Evolutionary conservation across 2,329 filamentous ascomycete species (phyloP).

Genomic region (Didymellaceae sp.): DNA sequence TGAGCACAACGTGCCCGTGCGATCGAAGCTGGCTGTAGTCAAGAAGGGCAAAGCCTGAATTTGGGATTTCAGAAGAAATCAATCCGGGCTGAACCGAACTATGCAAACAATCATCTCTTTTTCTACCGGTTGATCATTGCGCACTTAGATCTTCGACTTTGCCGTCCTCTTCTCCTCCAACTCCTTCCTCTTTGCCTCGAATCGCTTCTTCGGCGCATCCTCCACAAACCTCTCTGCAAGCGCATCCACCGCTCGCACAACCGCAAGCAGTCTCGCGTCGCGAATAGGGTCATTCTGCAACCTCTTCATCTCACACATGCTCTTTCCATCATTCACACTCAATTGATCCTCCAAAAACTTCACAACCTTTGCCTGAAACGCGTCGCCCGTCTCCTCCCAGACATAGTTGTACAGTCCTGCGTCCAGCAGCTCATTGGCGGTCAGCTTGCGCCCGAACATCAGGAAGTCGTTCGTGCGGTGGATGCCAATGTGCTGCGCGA

Average conservation of each 20-base stretch:
- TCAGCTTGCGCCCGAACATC: constrained; percentile 58
- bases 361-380: constrained; percentile 52
- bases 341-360: constrained; percentile 54
- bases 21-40: constrained; percentile 45
- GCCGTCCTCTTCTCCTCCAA: constrained; percentile 44
- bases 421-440: constrained; percentile 51
- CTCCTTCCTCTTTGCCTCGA: constrained; percentile 50
- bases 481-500: constrained; percentile 57
- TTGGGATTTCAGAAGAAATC: background rate
- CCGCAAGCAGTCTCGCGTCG: constrained; percentile 54
- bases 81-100: no score
- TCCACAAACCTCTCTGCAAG: constrained; percentile 58
- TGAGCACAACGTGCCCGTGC: constrained; percentile 48
- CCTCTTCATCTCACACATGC: constrained; percentile 61
- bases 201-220: constrained; percentile 54
- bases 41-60: constrained; percentile 20
- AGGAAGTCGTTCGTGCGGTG: constrained; percentile 60
- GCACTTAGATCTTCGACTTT: constrained; percentile 35
- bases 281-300: constrained; percentile 56
- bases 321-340: constrained; percentile 57
- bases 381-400: constrained; percentile 49
- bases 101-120: background rate
- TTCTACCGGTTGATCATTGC: background rate
- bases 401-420: constrained; percentile 57
- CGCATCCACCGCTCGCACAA: constrained; percentile 57